Evolutionary conservation across 192 early-diverging fungal genomes (phyloP).

Genomic region (Backusella liffmaniae): DNA sequence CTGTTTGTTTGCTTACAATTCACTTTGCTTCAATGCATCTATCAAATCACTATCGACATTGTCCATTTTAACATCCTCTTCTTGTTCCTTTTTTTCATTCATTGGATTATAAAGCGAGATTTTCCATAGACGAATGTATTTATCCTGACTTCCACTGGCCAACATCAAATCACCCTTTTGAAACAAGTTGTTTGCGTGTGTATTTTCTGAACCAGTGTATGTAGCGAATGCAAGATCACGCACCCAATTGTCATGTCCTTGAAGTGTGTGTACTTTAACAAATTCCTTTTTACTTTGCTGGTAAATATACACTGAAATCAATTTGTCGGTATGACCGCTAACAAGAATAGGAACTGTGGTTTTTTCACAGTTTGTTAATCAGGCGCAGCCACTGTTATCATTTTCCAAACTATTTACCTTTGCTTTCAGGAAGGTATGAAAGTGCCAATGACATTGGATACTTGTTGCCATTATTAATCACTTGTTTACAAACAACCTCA

Average conservation of each 20-base stretch:
- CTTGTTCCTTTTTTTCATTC: background rate
- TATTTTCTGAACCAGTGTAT: conserved; percentile 43
- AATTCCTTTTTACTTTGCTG: conserved; percentile 49
- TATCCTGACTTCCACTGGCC: conserved; percentile 89
- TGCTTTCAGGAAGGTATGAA: conserved; percentile 62
- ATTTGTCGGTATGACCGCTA: conserved; percentile 81
- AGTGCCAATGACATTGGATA: conserved; percentile 71
- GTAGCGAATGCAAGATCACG: conserved; percentile 73
- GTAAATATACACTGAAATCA: conserved; percentile 66
- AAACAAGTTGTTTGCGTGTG: conserved; percentile 49
- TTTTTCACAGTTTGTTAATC: background rate
- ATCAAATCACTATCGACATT: conserved; percentile 46
- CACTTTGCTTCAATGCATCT: conserved; percentile 38
- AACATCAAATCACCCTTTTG: conserved; percentile 79
- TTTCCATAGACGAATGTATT: conserved; percentile 91
- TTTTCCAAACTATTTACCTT: conserved; percentile 27
- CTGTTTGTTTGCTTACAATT: conserved; percentile 25
- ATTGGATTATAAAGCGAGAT: conserved; percentile 43
- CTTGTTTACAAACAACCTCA: conserved; percentile 61
- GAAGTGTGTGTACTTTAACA: conserved; percentile 57
- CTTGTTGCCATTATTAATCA: conserved; percentile 60
- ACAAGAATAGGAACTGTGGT: conserved; percentile 62
- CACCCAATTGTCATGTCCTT: conserved; percentile 95
- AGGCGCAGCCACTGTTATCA: background rate
- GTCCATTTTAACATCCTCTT: background rate